phyloP scores from a whole-genome alignment of 202 grass and related monocot species.

The Setaria viridis region DNA sequence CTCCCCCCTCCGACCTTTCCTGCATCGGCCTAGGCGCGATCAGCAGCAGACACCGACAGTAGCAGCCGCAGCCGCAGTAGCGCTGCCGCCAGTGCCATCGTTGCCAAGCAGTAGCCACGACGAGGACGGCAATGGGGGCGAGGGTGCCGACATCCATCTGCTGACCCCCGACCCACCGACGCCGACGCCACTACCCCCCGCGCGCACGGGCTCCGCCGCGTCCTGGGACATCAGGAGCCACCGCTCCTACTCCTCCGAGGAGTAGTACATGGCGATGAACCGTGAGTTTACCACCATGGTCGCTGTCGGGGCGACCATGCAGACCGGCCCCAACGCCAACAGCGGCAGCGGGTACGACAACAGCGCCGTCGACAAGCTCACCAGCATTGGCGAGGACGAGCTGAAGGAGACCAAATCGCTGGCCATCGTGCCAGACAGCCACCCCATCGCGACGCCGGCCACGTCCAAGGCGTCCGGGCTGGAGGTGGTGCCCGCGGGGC shows the following conservation, averaged over 20 bases:
- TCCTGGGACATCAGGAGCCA: slow-evolving; percentile 78
- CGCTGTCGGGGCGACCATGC: slow-evolving; percentile 66
- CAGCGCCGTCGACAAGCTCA: slow-evolving; percentile 41
- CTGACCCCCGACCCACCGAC: slow-evolving; percentile 48
- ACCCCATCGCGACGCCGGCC: slow-evolving; percentile 57
- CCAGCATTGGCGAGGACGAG: slow-evolving; percentile 83
- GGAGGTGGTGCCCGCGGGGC: slow-evolving; percentile 45
- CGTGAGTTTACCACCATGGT: slow-evolving; percentile 91
- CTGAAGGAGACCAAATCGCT: slow-evolving; percentile 83
- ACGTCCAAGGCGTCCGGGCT: slow-evolving; percentile 34
- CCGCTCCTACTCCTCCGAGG: slow-evolving; percentile 58
- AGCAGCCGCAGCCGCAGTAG: neutral
- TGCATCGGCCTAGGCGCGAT: too few relatives aligned
- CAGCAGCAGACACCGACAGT: slow-evolving; percentile 41
- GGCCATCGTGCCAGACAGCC: slow-evolving; percentile 78
- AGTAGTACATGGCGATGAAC: slow-evolving; percentile 91
- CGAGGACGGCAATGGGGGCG: slow-evolving; percentile 13
- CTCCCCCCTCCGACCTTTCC: too few relatives aligned
- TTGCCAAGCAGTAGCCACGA: slow-evolving; percentile 15
- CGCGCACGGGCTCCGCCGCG: slow-evolving; percentile 30
- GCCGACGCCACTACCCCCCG: slow-evolving; percentile 22
- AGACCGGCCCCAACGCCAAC: neutral
- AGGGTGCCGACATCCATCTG: slow-evolving; percentile 70
- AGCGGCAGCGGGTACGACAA: neutral
- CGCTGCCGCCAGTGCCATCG: neutral